Evolutionary conservation across 768 basidiomycete genomes (phyloP).

Genomic region (Rhizopogon roseolus): DNA sequence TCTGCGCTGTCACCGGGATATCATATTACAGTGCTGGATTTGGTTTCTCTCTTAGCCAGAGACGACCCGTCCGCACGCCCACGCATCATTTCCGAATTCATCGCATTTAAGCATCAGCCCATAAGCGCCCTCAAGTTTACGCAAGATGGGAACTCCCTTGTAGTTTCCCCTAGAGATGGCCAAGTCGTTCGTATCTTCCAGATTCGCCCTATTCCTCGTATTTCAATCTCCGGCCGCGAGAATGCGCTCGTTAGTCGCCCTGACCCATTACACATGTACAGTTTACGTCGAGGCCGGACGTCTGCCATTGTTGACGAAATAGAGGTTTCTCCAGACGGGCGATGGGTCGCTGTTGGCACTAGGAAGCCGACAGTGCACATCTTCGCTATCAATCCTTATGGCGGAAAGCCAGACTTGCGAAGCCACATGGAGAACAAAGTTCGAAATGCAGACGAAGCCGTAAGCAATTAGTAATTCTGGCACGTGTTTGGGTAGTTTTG

Average conservation of each 20-base stretch:
- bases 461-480: constrained; percentile 16
- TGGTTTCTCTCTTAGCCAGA: constrained; percentile 30
- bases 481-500: background rate
- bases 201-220: constrained; percentile 23
- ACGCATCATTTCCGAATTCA: constrained; percentile 41
- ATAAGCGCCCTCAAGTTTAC: constrained; percentile 47
- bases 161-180: constrained; percentile 51
- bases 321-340: constrained; percentile 40
- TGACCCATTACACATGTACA: constrained; percentile 56
- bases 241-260: background rate
- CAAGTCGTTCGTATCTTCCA: constrained; percentile 48
- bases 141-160: constrained; percentile 45
- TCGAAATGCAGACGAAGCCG: constrained; percentile 45
- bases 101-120: constrained; percentile 41
- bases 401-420: constrained; percentile 56
- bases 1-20: constrained; percentile 26
- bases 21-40: constrained; percentile 55
- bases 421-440: constrained; percentile 61
- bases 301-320: constrained; percentile 55
- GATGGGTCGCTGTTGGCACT: constrained; percentile 70
- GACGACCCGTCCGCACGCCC: constrained; percentile 17
- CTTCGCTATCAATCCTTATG: constrained; percentile 74
- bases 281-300: constrained; percentile 69
- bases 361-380: constrained; percentile 62
- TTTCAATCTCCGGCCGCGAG: constrained; percentile 7